Conservation (phyloP, 345 rosid species). For the Hibiscus mutabilis region DNA sequence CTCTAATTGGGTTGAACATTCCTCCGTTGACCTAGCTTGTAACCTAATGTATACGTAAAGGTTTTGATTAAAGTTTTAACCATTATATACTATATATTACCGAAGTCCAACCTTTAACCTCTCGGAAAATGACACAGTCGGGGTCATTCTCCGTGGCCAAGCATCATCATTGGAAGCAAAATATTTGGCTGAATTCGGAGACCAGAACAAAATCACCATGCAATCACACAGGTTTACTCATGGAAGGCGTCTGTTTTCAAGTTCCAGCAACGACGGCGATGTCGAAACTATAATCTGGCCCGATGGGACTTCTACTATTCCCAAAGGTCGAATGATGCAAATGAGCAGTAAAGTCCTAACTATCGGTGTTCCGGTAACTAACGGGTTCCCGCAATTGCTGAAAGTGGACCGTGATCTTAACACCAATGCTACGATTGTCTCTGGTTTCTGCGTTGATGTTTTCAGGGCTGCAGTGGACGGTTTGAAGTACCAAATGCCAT, state of each 20-base stretch:
- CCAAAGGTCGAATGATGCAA: slow-evolving; percentile 2
- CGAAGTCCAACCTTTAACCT: background rate
- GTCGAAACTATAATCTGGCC: slow-evolving; percentile 30
- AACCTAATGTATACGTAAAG: no score
- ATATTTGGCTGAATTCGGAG: background rate
- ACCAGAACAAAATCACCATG: background rate
- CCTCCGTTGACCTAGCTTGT: no score
- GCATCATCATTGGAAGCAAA: background rate
- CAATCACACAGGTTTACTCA: background rate
- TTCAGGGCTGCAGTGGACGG: slow-evolving; percentile 21
- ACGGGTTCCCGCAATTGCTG: background rate
- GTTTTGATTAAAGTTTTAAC: background rate
- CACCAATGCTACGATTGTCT: background rate
- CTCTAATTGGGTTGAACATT: no score
- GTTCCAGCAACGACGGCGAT: slow-evolving; percentile 2
- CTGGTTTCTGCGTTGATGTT: slow-evolving; percentile 2
- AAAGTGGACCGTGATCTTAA: background rate
- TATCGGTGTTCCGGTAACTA: background rate
- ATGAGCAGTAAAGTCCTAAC: background rate
- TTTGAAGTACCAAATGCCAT: slow-evolving; percentile 7
- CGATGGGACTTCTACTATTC: slow-evolving; percentile 23
- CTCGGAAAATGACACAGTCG: background rate
- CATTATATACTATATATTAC: background rate
- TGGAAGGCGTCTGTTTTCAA: background rate
- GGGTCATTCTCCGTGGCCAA: background rate